Evolutionary conservation across 768 basidiomycete genomes (phyloP).

Genomic region (Pholiota conissans): DNA sequence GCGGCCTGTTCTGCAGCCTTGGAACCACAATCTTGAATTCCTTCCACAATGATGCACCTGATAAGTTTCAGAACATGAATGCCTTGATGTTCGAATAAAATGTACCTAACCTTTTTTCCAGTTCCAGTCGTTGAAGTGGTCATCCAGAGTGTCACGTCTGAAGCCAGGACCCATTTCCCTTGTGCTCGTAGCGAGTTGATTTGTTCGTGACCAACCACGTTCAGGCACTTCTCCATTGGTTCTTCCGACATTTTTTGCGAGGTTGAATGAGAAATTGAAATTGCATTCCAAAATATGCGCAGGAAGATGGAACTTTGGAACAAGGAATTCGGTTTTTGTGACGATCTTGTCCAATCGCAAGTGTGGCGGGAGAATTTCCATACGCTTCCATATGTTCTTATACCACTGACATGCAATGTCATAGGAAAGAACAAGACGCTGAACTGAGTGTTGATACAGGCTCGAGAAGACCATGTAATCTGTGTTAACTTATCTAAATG

Average conservation of each 20-base stretch:
- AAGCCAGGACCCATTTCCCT: slow-evolving; percentile 35
- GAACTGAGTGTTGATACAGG: slow-evolving; percentile 5
- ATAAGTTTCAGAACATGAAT: not conserved
- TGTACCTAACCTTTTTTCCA: slow-evolving; percentile 30
- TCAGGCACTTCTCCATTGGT: slow-evolving; percentile 32
- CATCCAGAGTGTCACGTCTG: slow-evolving; percentile 32
- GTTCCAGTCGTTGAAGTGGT: slow-evolving; percentile 35
- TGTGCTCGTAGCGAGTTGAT: slow-evolving; percentile 31
- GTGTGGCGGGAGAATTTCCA: slow-evolving; percentile 1
- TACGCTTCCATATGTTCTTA: slow-evolving; percentile 16
- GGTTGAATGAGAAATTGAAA: slow-evolving; percentile 20
- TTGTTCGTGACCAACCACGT: slow-evolving; percentile 31
- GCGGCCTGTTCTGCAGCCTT: slow-evolving; percentile 3
- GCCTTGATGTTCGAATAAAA: not conserved
- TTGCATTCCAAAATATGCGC: slow-evolving; percentile 16
- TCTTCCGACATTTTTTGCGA: slow-evolving; percentile 31
- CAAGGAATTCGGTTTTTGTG: slow-evolving; percentile 12
- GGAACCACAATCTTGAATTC: slow-evolving; percentile 16
- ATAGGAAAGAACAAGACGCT: slow-evolving; percentile 18
- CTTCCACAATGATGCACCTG: slow-evolving; percentile 12
- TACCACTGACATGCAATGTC: slow-evolving; percentile 26
- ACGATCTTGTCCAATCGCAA: not conserved
- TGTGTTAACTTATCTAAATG: slow-evolving; percentile 22
- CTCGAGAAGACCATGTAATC: slow-evolving; percentile 28
- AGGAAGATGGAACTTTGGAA: slow-evolving; percentile 28